A percentile compares a stretch with the other conserved stretches of the same genome.
Evolutionary conservation across 2,329 filamentous ascomycete genomes (phyloP).

Genomic region (Fusarium vanettenii): DNA sequence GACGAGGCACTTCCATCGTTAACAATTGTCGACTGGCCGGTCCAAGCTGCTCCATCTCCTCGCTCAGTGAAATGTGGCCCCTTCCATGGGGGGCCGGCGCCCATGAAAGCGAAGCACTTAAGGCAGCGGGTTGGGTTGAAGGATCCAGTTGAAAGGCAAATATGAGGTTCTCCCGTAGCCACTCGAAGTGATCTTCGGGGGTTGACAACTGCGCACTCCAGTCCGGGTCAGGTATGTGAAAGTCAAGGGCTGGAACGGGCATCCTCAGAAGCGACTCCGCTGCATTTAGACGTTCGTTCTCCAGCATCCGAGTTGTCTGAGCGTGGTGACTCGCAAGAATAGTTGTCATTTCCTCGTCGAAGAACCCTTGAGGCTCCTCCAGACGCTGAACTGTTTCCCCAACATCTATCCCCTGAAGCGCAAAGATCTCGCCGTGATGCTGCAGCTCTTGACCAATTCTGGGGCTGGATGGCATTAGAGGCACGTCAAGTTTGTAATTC

Average conservation of each 20-base stretch:
- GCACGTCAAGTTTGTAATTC: slow-evolving; percentile 38
- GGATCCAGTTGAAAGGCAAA: slow-evolving; percentile 7
- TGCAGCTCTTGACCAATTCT: background rate
- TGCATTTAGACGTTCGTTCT: slow-evolving; percentile 46
- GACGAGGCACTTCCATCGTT: background rate
- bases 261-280: slow-evolving; percentile 43
- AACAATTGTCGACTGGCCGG: slow-evolving; percentile 23
- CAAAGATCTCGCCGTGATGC: background rate
- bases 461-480: slow-evolving; percentile 35
- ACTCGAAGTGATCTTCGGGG: slow-evolving; percentile 41
- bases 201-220: slow-evolving; percentile 36
- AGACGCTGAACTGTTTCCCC: background rate
- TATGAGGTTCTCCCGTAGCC: slow-evolving; percentile 30
- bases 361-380: slow-evolving; percentile 9
- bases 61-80: slow-evolving; percentile 6
- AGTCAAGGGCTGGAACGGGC: slow-evolving; percentile 44
- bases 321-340: slow-evolving; percentile 32
- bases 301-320: slow-evolving; percentile 20
- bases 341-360: slow-evolving; percentile 41
- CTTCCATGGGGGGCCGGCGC: slow-evolving; percentile 27
- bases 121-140: background rate
- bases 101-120: slow-evolving; percentile 42
- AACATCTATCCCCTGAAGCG: background rate
- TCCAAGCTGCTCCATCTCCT: slow-evolving; percentile 23
- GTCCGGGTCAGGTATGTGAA: slow-evolving; percentile 34